phyloP scores from a whole-genome alignment of 1,284 basidiomycete genomes.

The Meira miltonrushii region DNA sequence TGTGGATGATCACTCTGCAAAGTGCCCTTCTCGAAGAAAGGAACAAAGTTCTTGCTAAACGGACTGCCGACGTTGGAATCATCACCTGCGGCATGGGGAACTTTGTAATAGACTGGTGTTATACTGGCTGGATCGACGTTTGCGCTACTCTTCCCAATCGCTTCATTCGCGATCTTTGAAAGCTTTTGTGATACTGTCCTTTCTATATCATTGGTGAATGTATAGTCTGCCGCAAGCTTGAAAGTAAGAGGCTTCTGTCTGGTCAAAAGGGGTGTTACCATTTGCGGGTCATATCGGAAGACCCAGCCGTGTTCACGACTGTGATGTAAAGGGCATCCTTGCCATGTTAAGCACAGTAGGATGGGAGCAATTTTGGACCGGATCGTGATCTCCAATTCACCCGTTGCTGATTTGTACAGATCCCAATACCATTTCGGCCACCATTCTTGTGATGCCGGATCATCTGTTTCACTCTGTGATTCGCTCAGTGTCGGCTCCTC shows the following conservation, averaged over 20 bases:
- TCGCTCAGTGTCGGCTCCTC: constrained; percentile 14
- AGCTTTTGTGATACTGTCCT: neutral
- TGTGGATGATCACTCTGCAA: constrained; percentile 50
- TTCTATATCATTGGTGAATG: constrained; percentile 14
- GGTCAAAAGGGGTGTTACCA: constrained; percentile 11
- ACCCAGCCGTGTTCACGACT: constrained; percentile 88
- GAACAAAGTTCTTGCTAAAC: constrained; percentile 81
- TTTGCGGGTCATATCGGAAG: constrained; percentile 55
- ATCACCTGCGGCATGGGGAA: constrained; percentile 94
- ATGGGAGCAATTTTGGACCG: constrained; percentile 78
- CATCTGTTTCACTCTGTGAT: constrained; percentile 11
- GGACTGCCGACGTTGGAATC: constrained; percentile 89
- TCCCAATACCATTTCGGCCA: constrained; percentile 98
- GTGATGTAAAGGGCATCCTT: constrained; percentile 75
- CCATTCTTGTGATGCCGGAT: constrained; percentile 17
- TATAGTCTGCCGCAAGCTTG: constrained; percentile 26
- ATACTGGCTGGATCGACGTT: constrained; percentile 3
- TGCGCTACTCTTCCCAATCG: constrained; percentile 12
- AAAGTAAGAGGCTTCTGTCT: constrained; percentile 32
- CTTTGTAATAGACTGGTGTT: constrained; percentile 67
- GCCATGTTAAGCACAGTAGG: constrained; percentile 81
- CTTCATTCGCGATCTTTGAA: constrained; percentile 10
- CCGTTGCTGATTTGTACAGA: constrained; percentile 56
- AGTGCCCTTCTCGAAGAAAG: constrained; percentile 74
- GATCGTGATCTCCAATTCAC: constrained; percentile 72